These are phyloP conservation scores for Mortierella sp. DNA, from an alignment of 371 early-diverging fungal species.

Conservation along the genomic window DNA sequence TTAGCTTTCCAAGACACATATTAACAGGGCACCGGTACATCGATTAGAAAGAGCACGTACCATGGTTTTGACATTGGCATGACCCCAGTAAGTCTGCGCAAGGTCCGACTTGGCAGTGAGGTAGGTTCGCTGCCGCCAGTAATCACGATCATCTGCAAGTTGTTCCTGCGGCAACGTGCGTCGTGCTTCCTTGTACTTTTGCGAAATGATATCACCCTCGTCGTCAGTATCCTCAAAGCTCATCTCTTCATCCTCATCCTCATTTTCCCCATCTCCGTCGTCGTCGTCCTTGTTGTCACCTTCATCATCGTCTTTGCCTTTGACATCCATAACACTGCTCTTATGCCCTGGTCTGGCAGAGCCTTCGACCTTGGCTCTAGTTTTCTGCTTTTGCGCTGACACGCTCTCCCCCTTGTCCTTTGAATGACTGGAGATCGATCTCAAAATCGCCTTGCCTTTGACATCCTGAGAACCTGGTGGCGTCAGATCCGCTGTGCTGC, in stretches of 20 bases:
- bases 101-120: slow-evolving; percentile 37
- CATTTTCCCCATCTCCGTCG: background rate
- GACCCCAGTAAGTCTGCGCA: slow-evolving; percentile 42
- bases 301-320: background rate
- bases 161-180: background rate
- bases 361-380: background rate
- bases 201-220: background rate
- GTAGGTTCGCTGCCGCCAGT: slow-evolving; percentile 36
- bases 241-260: slow-evolving; percentile 20
- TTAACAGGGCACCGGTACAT: background rate
- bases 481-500: background rate
- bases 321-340: background rate
- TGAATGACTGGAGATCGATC: background rate
- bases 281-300: background rate
- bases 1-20: background rate
- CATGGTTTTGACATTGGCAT: slow-evolving; percentile 46
- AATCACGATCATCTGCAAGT: slow-evolving; percentile 19
- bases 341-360: slow-evolving; percentile 1
- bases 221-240: slow-evolving; percentile 8
- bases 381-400: background rate
- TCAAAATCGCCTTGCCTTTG: background rate
- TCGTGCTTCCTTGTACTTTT: background rate
- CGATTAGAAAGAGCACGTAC: slow-evolving; percentile 32
- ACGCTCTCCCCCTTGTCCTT: background rate
- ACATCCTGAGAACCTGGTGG: background rate